phyloP scores from a whole-genome alignment of 179 eudicot species.

The Sideroxylon spinosum region DNA sequence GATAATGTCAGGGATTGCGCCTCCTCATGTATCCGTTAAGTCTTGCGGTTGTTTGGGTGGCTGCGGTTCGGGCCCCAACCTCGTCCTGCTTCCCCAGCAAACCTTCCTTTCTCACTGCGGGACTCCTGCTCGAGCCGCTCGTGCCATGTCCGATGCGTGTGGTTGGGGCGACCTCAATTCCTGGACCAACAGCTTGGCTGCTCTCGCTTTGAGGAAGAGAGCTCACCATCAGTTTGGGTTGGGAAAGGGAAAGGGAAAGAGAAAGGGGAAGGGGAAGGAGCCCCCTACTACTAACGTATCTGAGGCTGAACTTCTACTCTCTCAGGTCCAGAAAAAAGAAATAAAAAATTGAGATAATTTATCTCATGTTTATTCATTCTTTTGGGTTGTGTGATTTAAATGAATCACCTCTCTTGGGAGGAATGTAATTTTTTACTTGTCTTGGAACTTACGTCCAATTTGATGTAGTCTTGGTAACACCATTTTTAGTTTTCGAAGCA shows the following conservation, averaged over 20 bases:
- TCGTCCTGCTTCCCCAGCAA: slow-evolving; percentile 54
- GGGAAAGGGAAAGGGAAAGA: not conserved
- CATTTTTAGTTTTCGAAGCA: not conserved
- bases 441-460: not conserved
- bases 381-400: not conserved
- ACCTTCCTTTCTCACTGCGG: slow-evolving; percentile 56
- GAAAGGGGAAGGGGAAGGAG: slow-evolving; percentile 1
- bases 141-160: slow-evolving; percentile 27
- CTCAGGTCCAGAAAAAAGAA: slow-evolving; percentile 38
- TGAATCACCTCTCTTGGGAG: too few species aligned
- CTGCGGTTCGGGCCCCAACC: slow-evolving; percentile 77
- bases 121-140: slow-evolving; percentile 55
- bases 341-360: too few species aligned
- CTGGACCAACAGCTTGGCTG: slow-evolving; percentile 46
- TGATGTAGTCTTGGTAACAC: not conserved
- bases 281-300: slow-evolving; percentile 20
- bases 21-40: slow-evolving; percentile 49
- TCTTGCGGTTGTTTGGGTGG: slow-evolving; percentile 71
- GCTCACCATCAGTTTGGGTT: slow-evolving; percentile 42
- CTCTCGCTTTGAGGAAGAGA: slow-evolving; percentile 67
- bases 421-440: not conserved
- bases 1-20: slow-evolving; percentile 56
- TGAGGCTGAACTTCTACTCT: slow-evolving; percentile 44
- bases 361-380: too few species aligned
- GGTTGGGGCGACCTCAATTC: slow-evolving; percentile 18